Conservation (phyloP, 345 rosid genomes). For the Raphanus sativus region DNA sequence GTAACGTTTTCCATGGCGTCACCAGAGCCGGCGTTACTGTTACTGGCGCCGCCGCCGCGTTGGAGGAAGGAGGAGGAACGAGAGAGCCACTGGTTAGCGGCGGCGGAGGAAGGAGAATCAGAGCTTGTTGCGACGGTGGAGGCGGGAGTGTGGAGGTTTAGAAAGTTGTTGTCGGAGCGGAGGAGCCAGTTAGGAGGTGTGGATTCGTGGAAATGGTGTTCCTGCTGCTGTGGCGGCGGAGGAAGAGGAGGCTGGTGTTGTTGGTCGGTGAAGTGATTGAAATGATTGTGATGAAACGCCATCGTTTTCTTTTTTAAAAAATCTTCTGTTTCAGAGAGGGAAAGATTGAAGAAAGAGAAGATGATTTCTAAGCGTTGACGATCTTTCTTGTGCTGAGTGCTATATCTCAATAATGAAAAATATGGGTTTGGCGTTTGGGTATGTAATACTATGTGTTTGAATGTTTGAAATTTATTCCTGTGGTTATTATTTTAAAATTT, state of each 20-base stretch:
- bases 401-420: neutral
- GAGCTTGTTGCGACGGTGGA: slow-evolving; percentile 39
- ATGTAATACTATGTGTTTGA: neutral
- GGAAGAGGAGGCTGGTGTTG: slow-evolving; percentile 38
- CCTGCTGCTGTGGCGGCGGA: slow-evolving; percentile 42
- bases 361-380: neutral
- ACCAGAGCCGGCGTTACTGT: slow-evolving; percentile 43
- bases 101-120: slow-evolving; percentile 42
- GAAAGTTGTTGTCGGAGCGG: slow-evolving; percentile 66
- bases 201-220: slow-evolving; percentile 45
- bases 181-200: slow-evolving; percentile 74
- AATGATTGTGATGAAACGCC: slow-evolving; percentile 81
- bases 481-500: neutral
- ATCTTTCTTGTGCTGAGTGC: neutral
- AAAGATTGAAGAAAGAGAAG: slow-evolving; percentile 12
- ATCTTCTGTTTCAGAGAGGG: neutral
- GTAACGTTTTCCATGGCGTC: slow-evolving; percentile 55
- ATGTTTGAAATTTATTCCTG: slow-evolving; percentile 22
- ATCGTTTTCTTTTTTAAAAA: slow-evolving; percentile 29
- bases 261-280: slow-evolving; percentile 66
- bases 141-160: slow-evolving; percentile 69
- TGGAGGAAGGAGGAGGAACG: slow-evolving; percentile 62
- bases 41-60: slow-evolving; percentile 29
- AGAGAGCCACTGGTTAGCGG: slow-evolving; percentile 70
- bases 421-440: neutral